phyloP scores from a whole-genome alignment of 345 rosid genomes.

The Linum lewisii region DNA sequence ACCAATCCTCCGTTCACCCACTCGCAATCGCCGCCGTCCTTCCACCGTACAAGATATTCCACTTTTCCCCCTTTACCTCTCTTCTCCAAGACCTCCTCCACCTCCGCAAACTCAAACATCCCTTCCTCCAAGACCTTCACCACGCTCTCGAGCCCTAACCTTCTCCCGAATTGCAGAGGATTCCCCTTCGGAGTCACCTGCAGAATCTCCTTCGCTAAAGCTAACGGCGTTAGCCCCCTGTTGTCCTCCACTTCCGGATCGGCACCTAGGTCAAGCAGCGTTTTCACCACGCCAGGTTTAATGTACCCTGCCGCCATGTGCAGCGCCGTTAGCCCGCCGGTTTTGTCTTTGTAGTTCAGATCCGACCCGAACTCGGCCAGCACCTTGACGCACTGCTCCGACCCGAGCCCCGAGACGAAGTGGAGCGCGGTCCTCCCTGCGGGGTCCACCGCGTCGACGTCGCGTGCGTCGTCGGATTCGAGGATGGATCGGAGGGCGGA shows the following conservation, averaged over 20 bases:
- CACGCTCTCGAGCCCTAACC: constrained; percentile 72
- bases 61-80: constrained; percentile 63
- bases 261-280: constrained; percentile 55
- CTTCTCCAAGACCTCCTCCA: constrained; percentile 63
- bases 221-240: constrained; percentile 54
- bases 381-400: constrained; percentile 54
- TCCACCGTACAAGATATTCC: constrained; percentile 79
- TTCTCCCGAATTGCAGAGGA: constrained; percentile 60
- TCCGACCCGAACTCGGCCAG: constrained; percentile 71
- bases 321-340: constrained; percentile 73
- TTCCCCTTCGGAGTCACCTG: constrained; percentile 74
- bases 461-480: constrained; percentile 43
- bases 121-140: constrained; percentile 37
- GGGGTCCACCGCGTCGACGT: constrained; percentile 60
- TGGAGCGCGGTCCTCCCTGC: constrained; percentile 81
- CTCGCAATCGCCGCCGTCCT: constrained; percentile 66
- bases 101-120: constrained; percentile 74
- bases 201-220: constrained; percentile 55
- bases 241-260: constrained; percentile 66
- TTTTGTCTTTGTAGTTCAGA: constrained; percentile 47
- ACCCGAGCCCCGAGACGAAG: constrained; percentile 77
- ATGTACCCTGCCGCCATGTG: constrained; percentile 95
- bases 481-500: constrained; percentile 39
- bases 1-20: constrained; percentile 57
- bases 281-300: constrained; percentile 50